Conservation (phyloP, 495 filamentous ascomycete species). For the Xylaria flabelliformis region DNA sequence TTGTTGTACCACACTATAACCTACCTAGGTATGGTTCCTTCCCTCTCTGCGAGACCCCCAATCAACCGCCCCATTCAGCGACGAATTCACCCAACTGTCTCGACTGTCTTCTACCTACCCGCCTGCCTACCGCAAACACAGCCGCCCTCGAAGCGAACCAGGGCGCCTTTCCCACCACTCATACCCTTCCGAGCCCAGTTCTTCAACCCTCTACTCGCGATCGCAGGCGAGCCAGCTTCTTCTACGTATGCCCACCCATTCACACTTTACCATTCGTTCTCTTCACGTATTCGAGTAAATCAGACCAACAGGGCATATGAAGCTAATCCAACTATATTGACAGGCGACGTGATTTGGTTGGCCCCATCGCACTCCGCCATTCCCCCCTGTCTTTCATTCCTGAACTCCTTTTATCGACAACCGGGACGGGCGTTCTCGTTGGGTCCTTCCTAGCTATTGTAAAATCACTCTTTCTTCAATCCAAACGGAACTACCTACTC, state of each 20-base stretch:
- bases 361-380: constrained; percentile 23
- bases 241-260: background rate
- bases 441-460: background rate
- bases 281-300: background rate
- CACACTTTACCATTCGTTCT: background rate
- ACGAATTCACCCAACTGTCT: constrained; percentile 5
- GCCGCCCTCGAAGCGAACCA: constrained; percentile 20
- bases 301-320: background rate
- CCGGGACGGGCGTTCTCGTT: constrained; percentile 5
- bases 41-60: constrained; percentile 11
- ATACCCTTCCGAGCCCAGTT: constrained; percentile 13
- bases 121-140: constrained; percentile 8
- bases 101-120: too few relatives aligned
- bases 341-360: constrained; percentile 16
- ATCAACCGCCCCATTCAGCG: constrained; percentile 11
- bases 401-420: constrained; percentile 26
- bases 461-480: constrained; percentile 2
- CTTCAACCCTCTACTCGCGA: constrained; percentile 17
- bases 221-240: background rate
- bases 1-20: background rate
- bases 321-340: constrained; percentile 8
- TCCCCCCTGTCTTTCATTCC: constrained; percentile 25
- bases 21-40: background rate
- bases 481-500: background rate
- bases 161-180: constrained; percentile 25